Base-by-base conservation (phyloP, 495 filamentous ascomycete species). In the Amniculicola lignicola region DNA sequence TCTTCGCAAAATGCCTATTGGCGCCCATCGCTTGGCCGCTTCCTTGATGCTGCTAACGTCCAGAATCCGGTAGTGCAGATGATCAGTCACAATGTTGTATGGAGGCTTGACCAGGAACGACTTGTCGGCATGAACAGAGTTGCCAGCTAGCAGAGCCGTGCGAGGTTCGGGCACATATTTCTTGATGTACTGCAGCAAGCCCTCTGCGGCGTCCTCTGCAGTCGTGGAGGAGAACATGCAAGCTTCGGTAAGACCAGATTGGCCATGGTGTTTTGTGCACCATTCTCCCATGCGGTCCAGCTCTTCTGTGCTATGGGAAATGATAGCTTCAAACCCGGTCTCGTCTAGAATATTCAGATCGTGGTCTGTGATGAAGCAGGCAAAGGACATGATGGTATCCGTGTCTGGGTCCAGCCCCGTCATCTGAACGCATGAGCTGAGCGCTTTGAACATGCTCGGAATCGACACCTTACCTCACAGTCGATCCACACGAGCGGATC, bases 1-100 rank as follows among this genome's bases (percentile, higher is more conserved):
- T 35, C 71, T 68, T 42, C 63, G 52, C 44, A 89, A 54, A 24
- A 89, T 62, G 28, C 81, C 77, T 24, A 75, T 69, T 14, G 78
- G 75, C 33, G 84, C 85, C 93, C 93, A 98, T 46, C 91, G 77
- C 40, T 82, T 79, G 6, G 83, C 88, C 15, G 85, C 90, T 71
- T 98, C 93, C 72, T 96, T 96, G 47, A 97, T 72, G 15, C 82
- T 78, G 68, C 90, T 96, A 25, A 96, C 90, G 67, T 98, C 93
- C 35, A 97, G 67, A 54, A 97, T 87, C 10, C 93, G 83, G 73
- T 97, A 88, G 73, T 92, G 86, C 43, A 97, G 74, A 68, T 91
- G 78, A 40, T 87, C 79, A 42, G 88, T 64, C 2, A 96, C 81
- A 44, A 74, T 70, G 16, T 77, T 79, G 63, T 90, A 97, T 0